Base-by-base conservation (phyloP, 805 yeast genomes). In the Yamadazyma nakazawae region DNA sequence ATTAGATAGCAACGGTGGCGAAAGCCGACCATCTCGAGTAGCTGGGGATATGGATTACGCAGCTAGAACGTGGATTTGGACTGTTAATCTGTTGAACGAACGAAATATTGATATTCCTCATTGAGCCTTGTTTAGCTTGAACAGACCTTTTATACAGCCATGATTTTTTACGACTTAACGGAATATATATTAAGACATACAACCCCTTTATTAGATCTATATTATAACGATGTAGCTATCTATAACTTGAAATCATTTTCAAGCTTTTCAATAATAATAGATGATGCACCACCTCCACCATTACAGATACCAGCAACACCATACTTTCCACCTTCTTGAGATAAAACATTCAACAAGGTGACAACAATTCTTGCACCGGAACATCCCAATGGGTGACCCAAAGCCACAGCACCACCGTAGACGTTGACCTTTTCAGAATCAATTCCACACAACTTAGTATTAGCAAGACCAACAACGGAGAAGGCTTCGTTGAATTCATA, bases 221-320 rank as follows among this genome's bases (percentile, higher is more conserved):
- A 40, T 14, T 30, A 3, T 14, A 19, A 24, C n/a, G 37, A 31
- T 7, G 7, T 17, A 34, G 19, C 19, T 34, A n/a, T 16, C 37
- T 61, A 71, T 59, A 72, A 68, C 58, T 70, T 70, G 43, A 62
- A 57, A 44, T 66, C 70, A 40, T 54, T 54, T 35, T 63, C 71
- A 37, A 81, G 61, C 59, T 75, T 81, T 75, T 91, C 96, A 59
- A 94, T 80, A 51, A 94, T 88, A 60, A 94, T 75, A 21, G 98
- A 84, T 47, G 96, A 85, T 42, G 97, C 98, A 66, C 99, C 99
- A 66, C 99, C 99, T 62, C 99, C 99, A 76, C 99, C 99, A 69
- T 94, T 94, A 79, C 99, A 94, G 64, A 94, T 85, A 67, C 89
- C 97, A 60, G 97, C 97, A 56, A 82, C 89, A 67, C 99, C 99